Percentiles rank a stretch among this genome's conserved stretches.
phyloP scores from a whole-genome alignment of 345 rosid species.

The Heritiera fomes region DNA sequence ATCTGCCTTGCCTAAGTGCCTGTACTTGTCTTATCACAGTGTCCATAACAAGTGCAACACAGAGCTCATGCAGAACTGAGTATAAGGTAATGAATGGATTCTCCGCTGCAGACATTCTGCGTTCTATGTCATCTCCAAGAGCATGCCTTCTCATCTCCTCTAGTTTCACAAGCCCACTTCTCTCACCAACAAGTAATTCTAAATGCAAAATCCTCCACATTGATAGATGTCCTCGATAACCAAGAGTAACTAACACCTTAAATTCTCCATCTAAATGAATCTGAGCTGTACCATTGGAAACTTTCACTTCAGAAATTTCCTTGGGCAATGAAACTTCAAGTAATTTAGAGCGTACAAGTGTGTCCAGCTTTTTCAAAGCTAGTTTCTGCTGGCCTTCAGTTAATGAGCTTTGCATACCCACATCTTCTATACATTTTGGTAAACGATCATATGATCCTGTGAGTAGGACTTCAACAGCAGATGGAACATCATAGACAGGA shows the following conservation, averaged over 20 bases:
- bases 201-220: conserved; percentile 98
- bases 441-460: conserved; percentile 87
- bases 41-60: conserved; percentile 90
- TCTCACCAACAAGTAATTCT: conserved; percentile 97
- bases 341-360: conserved; percentile 82
- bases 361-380: conserved; percentile 82
- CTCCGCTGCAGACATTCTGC: conserved; percentile 89
- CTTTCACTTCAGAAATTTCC: conserved; percentile 84
- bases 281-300: conserved; percentile 79
- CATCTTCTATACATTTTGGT: conserved; percentile 90
- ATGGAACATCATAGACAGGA: conserved; percentile 96
- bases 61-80: conserved; percentile 86
- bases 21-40: conserved; percentile 94
- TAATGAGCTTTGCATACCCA: conserved; percentile 74
- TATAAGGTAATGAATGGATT: conserved; percentile 77
- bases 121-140: conserved; percentile 96
- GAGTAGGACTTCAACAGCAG: conserved; percentile 82
- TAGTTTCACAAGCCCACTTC: conserved; percentile 67
- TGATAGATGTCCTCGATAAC: conserved; percentile 87
- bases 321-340: conserved; percentile 83
- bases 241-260: conserved; percentile 94
- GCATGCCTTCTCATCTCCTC: conserved; percentile 72
- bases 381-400: conserved; percentile 81
- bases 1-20: conserved; percentile 82
- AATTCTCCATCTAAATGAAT: conserved; percentile 85